Conservation (phyloP, 805 yeast genomes). For the Candida pini region DNA sequence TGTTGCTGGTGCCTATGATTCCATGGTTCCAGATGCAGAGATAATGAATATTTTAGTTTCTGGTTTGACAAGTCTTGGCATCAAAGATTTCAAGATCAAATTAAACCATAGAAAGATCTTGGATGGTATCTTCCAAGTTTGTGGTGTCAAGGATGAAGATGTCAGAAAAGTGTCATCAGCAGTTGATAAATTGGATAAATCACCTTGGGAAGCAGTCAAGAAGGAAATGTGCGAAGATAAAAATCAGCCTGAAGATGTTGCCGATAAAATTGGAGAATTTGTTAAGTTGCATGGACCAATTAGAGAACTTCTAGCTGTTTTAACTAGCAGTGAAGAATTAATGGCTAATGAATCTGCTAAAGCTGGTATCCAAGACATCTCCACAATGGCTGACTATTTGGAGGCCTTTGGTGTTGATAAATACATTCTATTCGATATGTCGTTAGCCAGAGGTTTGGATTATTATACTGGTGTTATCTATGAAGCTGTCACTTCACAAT, state of each 20-base stretch:
- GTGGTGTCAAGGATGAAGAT: slow-evolving; percentile 93
- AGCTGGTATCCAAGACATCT: slow-evolving; percentile 78
- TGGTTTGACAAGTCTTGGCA: slow-evolving; percentile 79
- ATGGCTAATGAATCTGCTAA: slow-evolving; percentile 65
- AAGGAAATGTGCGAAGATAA: slow-evolving; percentile 90
- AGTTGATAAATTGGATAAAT: slow-evolving; percentile 92
- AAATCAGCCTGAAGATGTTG: slow-evolving; percentile 85
- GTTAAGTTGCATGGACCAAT: slow-evolving; percentile 82
- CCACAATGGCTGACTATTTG: slow-evolving; percentile 63
- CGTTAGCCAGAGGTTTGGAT: slow-evolving; percentile 95
- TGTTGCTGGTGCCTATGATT: slow-evolving; percentile 86
- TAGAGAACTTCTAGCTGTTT: slow-evolving; percentile 49
- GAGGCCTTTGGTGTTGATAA: slow-evolving; percentile 74
- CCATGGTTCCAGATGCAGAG: slow-evolving; percentile 97
- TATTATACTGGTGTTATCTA: slow-evolving; percentile 96
- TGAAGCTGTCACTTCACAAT: slow-evolving; percentile 91
- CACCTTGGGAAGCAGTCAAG: slow-evolving; percentile 92
- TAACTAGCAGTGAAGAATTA: slow-evolving; percentile 55
- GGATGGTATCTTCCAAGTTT: slow-evolving; percentile 91
- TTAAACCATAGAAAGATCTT: slow-evolving; percentile 92
- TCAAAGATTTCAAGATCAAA: slow-evolving; percentile 84
- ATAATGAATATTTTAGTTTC: slow-evolving; percentile 74
- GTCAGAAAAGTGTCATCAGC: slow-evolving; percentile 92
- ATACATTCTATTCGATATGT: slow-evolving; percentile 79
- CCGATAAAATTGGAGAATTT: slow-evolving; percentile 87